Evolutionary conservation across 2,329 filamentous ascomycete genomes (phyloP), one percentile per base, ranked within the genome.

Genomic region (Plectosphaerella cucumerina): DNA sequence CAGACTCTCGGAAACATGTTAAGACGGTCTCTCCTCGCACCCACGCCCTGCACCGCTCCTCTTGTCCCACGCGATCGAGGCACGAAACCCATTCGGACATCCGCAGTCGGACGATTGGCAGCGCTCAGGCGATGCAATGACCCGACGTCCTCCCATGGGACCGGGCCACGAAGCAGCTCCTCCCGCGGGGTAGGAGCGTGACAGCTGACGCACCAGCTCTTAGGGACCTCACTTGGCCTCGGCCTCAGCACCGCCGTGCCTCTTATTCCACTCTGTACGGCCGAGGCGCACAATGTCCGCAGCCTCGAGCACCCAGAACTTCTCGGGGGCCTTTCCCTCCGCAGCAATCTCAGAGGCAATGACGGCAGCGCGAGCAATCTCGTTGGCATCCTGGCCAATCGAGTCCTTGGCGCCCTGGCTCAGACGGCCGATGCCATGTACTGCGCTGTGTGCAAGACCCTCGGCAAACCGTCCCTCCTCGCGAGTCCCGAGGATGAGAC

Each of bases 311-410:
- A 82, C 60, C 85, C 85, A 89, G 54, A 66, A 81, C 73, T 76
- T 82, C 65, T 62, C 74, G 50, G 74, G 77, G n/a, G 77, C 80
- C 67, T 78, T 81, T 52, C 81, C 81, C 66, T 81, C 74, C 53
- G 74, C 73, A 1, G 81, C 83, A 48, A 86, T 65, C 57, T 80
- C 62, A 9, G 74, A 78, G 1, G 85, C 87, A 47, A 70, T 71
- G 3, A 88, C 80, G 3, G 85, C 85, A 12, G 87, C 86, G 56
- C 77, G 76, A 3, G 74, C 87, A 68, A 96, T 90, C 33, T 87
- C 80, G 50, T 85, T 79, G 5, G 81, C 84, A 48, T 94, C 89
- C 71, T 94, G 88, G 2, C 83, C 88, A 67, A 89, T 77, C 6
- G 65, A 70, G 62, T 96, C 84, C 70, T 84, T 83, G 55, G 84